Conservation (phyloP, 345 rosid species). For the Capsella bursapastoris region DNA sequence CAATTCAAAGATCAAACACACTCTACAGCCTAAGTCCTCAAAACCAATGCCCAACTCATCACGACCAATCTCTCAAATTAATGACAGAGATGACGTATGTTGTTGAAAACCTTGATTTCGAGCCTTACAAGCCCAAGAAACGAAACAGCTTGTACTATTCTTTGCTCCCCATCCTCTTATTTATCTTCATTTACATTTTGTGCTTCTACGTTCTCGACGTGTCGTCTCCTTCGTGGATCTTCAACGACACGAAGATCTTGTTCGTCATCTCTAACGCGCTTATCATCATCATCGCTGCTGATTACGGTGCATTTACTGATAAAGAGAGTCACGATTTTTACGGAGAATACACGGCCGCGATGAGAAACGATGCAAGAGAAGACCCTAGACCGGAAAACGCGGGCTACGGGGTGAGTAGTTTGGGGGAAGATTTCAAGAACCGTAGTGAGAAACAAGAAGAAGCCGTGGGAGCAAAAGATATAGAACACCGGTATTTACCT, state of each 20-base stretch:
- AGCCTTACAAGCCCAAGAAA: conserved; percentile 34
- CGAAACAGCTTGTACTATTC: conserved; percentile 21
- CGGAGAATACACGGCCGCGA: conserved; percentile 24
- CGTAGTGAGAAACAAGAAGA: conserved; percentile 19
- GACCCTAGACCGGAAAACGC: conserved; percentile 1
- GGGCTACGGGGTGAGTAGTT: background rate
- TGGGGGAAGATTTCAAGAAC: conserved; percentile 13
- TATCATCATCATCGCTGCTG: conserved; percentile 37
- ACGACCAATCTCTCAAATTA: background rate
- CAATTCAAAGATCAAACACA: conserved; percentile 16
- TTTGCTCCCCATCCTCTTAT: conserved; percentile 30
- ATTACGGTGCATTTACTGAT: conserved; percentile 39
- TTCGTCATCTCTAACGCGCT: conserved; percentile 41
- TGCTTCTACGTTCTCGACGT: conserved; percentile 30
- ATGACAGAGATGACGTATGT: conserved; percentile 34
- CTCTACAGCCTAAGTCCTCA: background rate
- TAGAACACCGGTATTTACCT: background rate
- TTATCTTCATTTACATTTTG: conserved; percentile 31
- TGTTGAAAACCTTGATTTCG: conserved; percentile 27
- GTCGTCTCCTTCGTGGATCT: conserved; percentile 30
- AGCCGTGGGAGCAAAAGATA: background rate
- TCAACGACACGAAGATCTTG: conserved; percentile 40
- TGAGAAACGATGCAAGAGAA: conserved; percentile 22
- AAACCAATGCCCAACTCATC: conserved; percentile 33
- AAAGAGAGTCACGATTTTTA: conserved; percentile 22